Conservation (phyloP, 768 basidiomycete species). For the Tulasnella sp. region DNA sequence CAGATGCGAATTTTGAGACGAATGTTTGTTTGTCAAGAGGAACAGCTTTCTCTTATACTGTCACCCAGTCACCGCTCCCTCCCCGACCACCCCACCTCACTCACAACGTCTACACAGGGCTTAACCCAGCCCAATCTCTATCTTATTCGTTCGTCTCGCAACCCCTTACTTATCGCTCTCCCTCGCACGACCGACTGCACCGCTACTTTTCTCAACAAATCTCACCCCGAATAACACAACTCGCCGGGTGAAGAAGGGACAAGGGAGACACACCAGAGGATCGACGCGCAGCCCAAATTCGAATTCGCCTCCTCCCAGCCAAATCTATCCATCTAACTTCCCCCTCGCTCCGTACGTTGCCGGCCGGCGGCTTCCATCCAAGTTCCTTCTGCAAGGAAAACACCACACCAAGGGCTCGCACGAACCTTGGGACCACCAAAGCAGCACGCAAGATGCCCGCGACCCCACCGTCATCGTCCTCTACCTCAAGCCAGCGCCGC, state of each 20-base stretch:
- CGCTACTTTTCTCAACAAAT: not conserved
- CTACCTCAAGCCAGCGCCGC: not conserved
- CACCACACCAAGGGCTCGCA: slow-evolving; percentile 17
- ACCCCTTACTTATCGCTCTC: not conserved
- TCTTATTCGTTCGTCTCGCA: not conserved
- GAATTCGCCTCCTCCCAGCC: slow-evolving; percentile 14
- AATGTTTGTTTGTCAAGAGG: slow-evolving; percentile 18
- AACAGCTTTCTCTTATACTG: slow-evolving; percentile 8
- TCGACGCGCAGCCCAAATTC: slow-evolving; percentile 21
- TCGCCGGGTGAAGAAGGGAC: slow-evolving; percentile 15
- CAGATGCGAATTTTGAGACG: slow-evolving; percentile 6
- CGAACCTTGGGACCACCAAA: not conserved
- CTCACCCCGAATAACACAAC: not conserved
- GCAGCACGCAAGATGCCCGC: not conserved
- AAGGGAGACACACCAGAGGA: slow-evolving; percentile 19
- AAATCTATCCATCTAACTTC: slow-evolving; percentile 3
- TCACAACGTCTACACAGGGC: not conserved
- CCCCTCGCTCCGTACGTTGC: slow-evolving; percentile 4
- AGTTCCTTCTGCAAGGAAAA: not conserved
- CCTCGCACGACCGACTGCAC: not conserved
- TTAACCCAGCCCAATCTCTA: slow-evolving; percentile 9
- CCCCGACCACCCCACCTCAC: slow-evolving; percentile 18
- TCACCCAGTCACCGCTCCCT: slow-evolving; percentile 21
- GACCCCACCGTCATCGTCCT: slow-evolving; percentile 15
- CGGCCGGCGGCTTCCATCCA: slow-evolving; percentile 2